phyloP scores from a whole-genome alignment of 1,139 yeast genomes.

The Magnusiomyces starmeri region DNA sequence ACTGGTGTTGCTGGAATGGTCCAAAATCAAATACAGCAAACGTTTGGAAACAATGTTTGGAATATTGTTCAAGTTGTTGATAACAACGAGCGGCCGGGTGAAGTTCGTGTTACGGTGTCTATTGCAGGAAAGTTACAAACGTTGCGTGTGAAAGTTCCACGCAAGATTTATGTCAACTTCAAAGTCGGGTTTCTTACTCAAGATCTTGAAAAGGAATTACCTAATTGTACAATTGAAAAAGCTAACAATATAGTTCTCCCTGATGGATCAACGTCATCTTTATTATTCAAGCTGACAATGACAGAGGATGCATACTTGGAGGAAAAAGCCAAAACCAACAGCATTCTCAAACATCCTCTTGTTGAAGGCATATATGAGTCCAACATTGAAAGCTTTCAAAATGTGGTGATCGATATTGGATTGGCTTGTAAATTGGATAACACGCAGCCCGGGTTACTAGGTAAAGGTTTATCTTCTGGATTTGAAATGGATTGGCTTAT shows the following conservation, averaged over 20 bases:
- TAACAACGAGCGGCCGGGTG: conserved; percentile 53
- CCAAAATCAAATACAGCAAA: conserved; percentile 65
- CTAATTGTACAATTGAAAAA: conserved; percentile 52
- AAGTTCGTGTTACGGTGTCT: conserved; percentile 61
- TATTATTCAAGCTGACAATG: conserved; percentile 58
- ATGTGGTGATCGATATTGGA: conserved; percentile 77
- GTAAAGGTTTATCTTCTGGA: conserved; percentile 79
- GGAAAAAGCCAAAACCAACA: conserved; percentile 51
- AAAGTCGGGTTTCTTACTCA: conserved; percentile 39
- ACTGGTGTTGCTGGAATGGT: conserved; percentile 59
- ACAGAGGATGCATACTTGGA: conserved; percentile 54
- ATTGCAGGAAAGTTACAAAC: conserved; percentile 69
- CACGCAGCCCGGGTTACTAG: conserved; percentile 71
- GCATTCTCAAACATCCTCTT: conserved; percentile 57
- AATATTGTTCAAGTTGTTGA: conserved; percentile 66
- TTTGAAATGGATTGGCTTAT: conserved; percentile 54
- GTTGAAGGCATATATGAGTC: conserved; percentile 75
- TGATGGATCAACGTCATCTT: conserved; percentile 53
- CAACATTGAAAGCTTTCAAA: conserved; percentile 55
- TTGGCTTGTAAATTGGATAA: conserved; percentile 61
- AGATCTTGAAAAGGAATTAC: conserved; percentile 36
- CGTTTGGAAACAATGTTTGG: conserved; percentile 63
- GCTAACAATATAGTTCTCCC: conserved; percentile 55
- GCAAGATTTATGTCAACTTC: conserved; percentile 62
- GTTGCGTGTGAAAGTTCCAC: conserved; percentile 66